These are phyloP conservation scores for Aspergillus fumigatiaffinis DNA, from an alignment of 2,329 filamentous ascomycete genomes.

Conservation along the genomic window DNA sequence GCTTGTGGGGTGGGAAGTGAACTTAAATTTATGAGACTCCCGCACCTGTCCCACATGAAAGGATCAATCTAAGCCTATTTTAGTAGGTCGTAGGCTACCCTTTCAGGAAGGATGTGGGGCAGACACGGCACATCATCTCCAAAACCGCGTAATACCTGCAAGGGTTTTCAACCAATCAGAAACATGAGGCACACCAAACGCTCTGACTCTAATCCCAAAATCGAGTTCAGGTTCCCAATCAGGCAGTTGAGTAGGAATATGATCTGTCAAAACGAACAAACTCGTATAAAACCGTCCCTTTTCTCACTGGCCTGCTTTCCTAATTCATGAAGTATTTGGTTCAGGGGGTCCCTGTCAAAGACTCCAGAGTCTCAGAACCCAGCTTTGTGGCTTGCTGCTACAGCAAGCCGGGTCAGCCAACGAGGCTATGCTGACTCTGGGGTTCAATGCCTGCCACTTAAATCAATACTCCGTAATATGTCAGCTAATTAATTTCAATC, in stretches of 20 bases:
- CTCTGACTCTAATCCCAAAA: conserved; percentile 13
- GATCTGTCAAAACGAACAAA: conserved; percentile 1
- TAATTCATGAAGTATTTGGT: background rate
- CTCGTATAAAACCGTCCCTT: background rate
- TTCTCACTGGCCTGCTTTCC: background rate
- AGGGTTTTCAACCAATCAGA: conserved; percentile 10
- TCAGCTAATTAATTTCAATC: background rate
- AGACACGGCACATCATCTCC: conserved; percentile 22
- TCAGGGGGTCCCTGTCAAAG: background rate
- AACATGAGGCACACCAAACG: background rate
- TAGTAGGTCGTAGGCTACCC: conserved; percentile 15
- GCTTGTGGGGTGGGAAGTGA: background rate
- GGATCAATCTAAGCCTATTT: conserved; percentile 16
- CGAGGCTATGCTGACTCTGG: background rate
- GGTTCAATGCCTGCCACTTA: background rate
- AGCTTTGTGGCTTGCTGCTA: background rate
- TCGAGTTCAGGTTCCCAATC: conserved; percentile 15
- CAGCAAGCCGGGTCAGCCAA: background rate
- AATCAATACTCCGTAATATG: background rate
- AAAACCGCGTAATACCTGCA: conserved; percentile 19
- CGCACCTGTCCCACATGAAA: conserved; percentile 4
- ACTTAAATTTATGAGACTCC: conserved; percentile 3
- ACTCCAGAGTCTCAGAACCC: background rate
- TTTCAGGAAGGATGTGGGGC: conserved; percentile 9
- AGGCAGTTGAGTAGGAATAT: conserved; percentile 10